Percentiles rank a stretch among this genome's conserved stretches.
These are phyloP conservation scores for Colletotrichum sp. DNA, from an alignment of 2,329 filamentous ascomycete species.

Conservation along the genomic window DNA sequence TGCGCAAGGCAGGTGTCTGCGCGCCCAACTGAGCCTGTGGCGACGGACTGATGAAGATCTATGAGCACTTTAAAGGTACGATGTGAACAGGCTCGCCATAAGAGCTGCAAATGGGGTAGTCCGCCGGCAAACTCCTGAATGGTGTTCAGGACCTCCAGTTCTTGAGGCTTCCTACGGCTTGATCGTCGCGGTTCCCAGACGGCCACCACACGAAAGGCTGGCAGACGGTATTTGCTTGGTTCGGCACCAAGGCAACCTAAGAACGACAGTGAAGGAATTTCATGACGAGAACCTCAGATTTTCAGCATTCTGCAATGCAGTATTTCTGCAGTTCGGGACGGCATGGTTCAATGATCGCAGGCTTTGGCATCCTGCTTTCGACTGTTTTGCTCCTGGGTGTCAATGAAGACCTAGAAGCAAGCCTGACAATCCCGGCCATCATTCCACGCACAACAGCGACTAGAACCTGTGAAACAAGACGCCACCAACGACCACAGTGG, in stretches of 20 bases:
- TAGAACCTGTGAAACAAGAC: not conserved
- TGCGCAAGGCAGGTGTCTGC: not conserved
- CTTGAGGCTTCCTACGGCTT: not conserved
- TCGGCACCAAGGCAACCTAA: not conserved
- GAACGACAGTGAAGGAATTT: not conserved
- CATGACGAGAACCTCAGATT: not conserved
- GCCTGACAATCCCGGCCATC: not conserved
- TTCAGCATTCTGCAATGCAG: slow-evolving; percentile 7
- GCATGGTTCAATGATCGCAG: not conserved
- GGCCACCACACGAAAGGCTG: not conserved
- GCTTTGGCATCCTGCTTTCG: not conserved
- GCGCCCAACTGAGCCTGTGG: not conserved
- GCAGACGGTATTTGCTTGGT: not conserved
- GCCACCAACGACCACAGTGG: not conserved
- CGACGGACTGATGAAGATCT: not conserved
- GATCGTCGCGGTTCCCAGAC: not conserved
- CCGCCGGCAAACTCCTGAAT: not conserved
- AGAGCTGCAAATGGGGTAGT: not conserved
- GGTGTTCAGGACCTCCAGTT: not conserved
- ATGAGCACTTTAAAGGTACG: not conserved
- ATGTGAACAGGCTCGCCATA: not conserved
- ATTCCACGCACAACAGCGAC: not conserved
- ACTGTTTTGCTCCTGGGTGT: not conserved
- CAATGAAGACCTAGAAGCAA: not conserved
- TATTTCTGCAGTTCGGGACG: not conserved